Conservation (phyloP, 441 rosid genomes). For the Pelargonium myrrhifolium region DNA sequence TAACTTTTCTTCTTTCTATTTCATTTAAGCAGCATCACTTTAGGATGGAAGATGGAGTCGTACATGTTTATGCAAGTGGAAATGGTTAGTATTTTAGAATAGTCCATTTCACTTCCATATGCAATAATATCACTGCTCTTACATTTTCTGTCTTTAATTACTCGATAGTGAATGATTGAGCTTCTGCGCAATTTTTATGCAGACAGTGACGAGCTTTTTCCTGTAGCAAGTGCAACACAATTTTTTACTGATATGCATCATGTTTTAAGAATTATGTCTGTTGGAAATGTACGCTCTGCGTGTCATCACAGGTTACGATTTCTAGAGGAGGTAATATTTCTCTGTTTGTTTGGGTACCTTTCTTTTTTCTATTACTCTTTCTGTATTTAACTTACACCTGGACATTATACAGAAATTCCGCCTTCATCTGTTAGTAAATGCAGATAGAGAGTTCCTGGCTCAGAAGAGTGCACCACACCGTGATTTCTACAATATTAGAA, state of each 20-base stretch:
- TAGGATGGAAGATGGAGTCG: conserved; percentile 62
- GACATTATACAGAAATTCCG: conserved; percentile 49
- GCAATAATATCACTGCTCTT: neutral
- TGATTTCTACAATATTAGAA: conserved; percentile 67
- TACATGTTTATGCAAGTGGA: conserved; percentile 52
- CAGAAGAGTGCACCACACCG: conserved; percentile 77
- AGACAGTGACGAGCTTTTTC: conserved; percentile 50
- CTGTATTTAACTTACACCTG: conserved; percentile 22
- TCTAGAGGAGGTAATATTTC: conserved; percentile 47
- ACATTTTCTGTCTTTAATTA: neutral
- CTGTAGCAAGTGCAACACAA: conserved; percentile 52
- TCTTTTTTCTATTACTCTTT: neutral
- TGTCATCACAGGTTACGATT: conserved; percentile 59
- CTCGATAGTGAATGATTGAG: neutral
- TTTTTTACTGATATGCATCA: conserved; percentile 68
- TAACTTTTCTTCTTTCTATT: neutral
- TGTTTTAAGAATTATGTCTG: conserved; percentile 47
- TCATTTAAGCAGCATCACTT: conserved; percentile 47
- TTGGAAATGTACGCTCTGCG: conserved; percentile 60
- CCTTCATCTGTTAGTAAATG: conserved; percentile 60
- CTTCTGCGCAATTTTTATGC: conserved; percentile 17
- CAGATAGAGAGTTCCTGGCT: conserved; percentile 55
- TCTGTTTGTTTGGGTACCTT: conserved; percentile 1
- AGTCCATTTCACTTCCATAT: neutral
- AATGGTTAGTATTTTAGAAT: conserved; percentile 27